Evolutionary conservation across 768 basidiomycete species (phyloP).

Genomic region (Calocybe gangraenosa): DNA sequence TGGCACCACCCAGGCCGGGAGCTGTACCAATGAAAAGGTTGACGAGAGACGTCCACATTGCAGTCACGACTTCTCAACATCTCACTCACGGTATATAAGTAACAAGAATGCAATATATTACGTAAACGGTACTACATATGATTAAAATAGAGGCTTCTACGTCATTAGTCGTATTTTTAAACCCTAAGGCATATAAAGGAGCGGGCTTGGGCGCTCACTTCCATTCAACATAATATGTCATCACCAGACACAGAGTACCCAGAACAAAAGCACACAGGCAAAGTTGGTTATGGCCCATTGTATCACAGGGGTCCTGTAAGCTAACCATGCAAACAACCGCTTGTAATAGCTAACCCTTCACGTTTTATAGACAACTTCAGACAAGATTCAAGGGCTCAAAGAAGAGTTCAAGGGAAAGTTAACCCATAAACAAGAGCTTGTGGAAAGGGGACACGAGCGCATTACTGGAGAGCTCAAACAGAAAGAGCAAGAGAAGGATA

Average conservation of each 20-base stretch:
- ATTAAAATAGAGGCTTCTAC: too few relatives aligned
- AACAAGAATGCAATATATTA: too few relatives aligned
- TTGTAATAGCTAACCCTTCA: not conserved
- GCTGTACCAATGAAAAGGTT: conserved; percentile 50
- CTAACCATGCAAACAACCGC: not conserved
- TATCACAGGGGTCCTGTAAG: conserved; percentile 31
- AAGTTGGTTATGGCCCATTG: conserved; percentile 41
- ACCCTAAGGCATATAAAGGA: too few relatives aligned
- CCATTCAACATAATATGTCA: too few relatives aligned
- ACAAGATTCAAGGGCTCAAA: conserved; percentile 28
- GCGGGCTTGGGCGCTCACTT: too few relatives aligned
- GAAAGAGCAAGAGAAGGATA: conserved; percentile 24
- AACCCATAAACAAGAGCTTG: conserved; percentile 22
- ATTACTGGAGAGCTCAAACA: conserved; percentile 28
- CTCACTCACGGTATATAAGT: too few relatives aligned
- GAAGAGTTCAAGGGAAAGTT: conserved; percentile 32
- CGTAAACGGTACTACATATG: too few relatives aligned
- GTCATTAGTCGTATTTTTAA: too few relatives aligned
- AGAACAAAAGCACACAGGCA: conserved; percentile 39
- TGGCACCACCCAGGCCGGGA: conserved; percentile 39
- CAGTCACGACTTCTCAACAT: too few relatives aligned
- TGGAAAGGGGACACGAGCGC: conserved; percentile 26
- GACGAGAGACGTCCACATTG: conserved; percentile 35
- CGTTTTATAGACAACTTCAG: conserved; percentile 26
- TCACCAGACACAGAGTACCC: conserved; percentile 23